Conservation (phyloP, 2,329 filamentous ascomycete genomes). For the Penicillium freii region DNA sequence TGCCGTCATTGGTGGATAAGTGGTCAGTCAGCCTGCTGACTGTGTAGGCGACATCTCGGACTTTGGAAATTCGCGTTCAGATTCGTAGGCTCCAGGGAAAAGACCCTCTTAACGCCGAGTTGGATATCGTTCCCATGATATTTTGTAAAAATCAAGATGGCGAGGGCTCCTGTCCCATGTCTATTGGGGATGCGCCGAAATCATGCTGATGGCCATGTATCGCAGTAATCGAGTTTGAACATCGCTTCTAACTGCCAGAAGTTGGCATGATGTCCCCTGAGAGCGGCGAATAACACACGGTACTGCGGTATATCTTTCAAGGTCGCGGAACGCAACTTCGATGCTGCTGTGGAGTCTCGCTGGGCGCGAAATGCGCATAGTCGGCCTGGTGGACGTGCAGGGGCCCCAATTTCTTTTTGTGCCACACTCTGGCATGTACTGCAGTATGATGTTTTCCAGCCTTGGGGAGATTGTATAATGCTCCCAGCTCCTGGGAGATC, state of each 20-base stretch:
- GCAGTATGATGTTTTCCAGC: neutral
- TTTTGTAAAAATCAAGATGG: constrained; percentile 31
- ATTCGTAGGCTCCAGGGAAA: neutral
- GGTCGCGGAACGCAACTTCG: neutral
- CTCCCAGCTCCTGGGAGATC: neutral
- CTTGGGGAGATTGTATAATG: neutral
- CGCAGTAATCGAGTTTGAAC: neutral
- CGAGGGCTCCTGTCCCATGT: constrained; percentile 35
- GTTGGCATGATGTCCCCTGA: neutral
- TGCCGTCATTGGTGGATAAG: constrained; percentile 3
- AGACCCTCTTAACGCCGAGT: neutral
- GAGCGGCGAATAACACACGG: neutral
- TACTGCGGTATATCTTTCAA: neutral
- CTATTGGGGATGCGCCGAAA: constrained; percentile 43
- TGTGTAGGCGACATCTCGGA: neutral
- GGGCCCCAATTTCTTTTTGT: neutral
- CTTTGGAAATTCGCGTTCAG: neutral
- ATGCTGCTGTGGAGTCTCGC: neutral
- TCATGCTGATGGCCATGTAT: constrained; percentile 26
- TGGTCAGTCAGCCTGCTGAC: constrained; percentile 3
- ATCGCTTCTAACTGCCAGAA: neutral
- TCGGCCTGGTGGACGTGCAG: neutral
- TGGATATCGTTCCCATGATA: neutral
- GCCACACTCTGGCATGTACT: neutral
- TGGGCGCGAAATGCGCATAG: neutral